Percentiles rank a stretch among this genome's conserved stretches.
These are phyloP conservation scores for Cenchrus purpureus DNA, from an alignment of 176 grass and related monocot genomes.

Conservation along the genomic window DNA sequence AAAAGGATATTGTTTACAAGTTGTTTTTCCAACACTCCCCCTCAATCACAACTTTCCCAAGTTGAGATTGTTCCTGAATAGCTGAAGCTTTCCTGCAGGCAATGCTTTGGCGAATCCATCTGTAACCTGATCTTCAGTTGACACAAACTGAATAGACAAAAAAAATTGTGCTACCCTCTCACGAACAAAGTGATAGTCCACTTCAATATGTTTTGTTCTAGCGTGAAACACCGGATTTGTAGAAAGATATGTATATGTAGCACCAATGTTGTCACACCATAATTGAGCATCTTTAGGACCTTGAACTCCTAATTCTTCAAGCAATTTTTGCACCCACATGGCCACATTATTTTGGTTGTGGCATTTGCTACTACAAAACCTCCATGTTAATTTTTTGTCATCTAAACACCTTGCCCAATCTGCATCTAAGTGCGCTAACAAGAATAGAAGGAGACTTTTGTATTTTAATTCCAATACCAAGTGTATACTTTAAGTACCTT, in stretches of 20 bases:
- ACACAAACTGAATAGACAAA: not conserved
- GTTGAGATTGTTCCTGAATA: not conserved
- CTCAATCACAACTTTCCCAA: not conserved
- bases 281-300: not conserved
- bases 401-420: no score
- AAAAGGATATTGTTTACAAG: no score
- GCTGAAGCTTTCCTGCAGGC: rapidly evolving
- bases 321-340: not conserved
- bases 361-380: not conserved
- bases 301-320: not conserved
- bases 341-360: not conserved
- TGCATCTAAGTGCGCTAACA: no score
- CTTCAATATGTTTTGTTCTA: not conserved
- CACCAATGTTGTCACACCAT: not conserved
- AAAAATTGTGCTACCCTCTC: not conserved
- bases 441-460: no score
- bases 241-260: not conserved
- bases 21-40: not conserved
- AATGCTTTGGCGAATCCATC: not conserved
- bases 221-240: not conserved
- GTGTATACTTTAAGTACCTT: no score
- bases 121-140: not conserved
- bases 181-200: not conserved
- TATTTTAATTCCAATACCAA: no score
- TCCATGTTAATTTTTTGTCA: no score